Evolutionary conservation across 1,139 yeast species (phyloP), one percentile per base, ranked within the genome.

Genomic region (Diutina ranongensis): DNA sequence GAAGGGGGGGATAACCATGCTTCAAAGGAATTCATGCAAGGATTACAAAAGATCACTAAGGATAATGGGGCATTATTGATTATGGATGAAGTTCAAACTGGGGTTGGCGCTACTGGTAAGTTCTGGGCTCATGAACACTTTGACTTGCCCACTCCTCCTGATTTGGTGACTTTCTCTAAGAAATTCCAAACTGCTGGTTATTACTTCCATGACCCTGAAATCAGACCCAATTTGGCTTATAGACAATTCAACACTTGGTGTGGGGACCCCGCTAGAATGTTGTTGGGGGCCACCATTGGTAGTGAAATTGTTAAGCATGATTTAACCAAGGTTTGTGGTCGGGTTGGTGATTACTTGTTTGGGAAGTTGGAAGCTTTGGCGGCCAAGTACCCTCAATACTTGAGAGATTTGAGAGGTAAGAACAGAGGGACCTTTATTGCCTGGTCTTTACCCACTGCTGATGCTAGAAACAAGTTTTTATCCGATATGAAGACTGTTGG

Each of bases 231-330:
- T 53, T 69, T 68, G 53, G 76, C 88, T 10, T 81, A 76, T 65
- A 75, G 88, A 65, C 88, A 81, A 61, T 82, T 82, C 68, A 82
- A 82, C 72, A 82, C 89, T 51, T 82, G 89, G 89, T 81, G 87
- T 64, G 89, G 88, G 56, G 88, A 82, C 59, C 86, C 88, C 58
- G 77, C 83, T 33, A 76, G 76, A 63, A 78, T 80, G 62, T 64
- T 78, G 47, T 63, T 79, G 51, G 83, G 85, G 41, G 77, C 76
- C 55, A 71, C 83, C 49, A 80, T 82, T 53, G 76, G 74, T 51
- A 67, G 77, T 55, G 83, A 81, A 57, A 69, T 81, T 47, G 57
- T 60, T 18, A 70, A 72, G 53, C 61, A 79, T 49, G 70, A 72
- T 50, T 68, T 82, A 54, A 71, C 77, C 45, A 61, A 63, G 10